Base-by-base conservation (phyloP, 495 filamentous ascomycete species). In the Podospora comata region DNA sequence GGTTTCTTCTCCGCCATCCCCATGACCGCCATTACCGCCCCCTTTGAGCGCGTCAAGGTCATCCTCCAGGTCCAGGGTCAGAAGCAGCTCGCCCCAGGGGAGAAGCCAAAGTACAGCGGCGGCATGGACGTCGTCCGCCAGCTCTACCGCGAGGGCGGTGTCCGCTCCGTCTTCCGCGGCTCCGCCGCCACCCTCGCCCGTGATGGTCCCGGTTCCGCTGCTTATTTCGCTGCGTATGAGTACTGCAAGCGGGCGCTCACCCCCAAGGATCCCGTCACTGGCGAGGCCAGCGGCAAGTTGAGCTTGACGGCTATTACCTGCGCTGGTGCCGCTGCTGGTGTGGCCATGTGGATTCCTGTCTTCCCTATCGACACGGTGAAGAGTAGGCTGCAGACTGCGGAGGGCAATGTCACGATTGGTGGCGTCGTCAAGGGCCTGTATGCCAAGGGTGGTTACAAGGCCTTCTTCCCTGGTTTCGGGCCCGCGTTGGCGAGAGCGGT, bases 291-390 rank as follows among this genome's bases (percentile, higher is more conserved):
- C 15, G 90, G 89, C 53, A 81, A 94, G 70, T 81, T 98, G 59
- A 93, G 91, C 64, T 79, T 98, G 68, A 77, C 85, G 3, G 96
- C 95, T 4, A 86, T 99, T n/a, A 88, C 92, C 69, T 84, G 86
- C 48, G 95, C 95, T 0, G 95, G 95, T 67, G 95, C 92, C 59
- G 90, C 88, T 0, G 95, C 95, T 0, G 95, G 95, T 73, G 88
- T 99, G 60, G 93, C 95, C 26, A 99, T 99, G 96, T 99, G 95
- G 95, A 92, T 97, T 68, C 92, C 96, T 27, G 93, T 99, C 20
- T 99, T 99, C 86, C 95, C 95, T 5, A 84, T 99, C 65, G 95
- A 99, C 74, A 99, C 95, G 0, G 88, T 99, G 78, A 99, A 99
- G 86, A 92, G 88, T 66, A 84, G 94, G 63, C 78, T 99, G 77